Evolutionary conservation across 2,329 filamentous ascomycete genomes (phyloP).

Genomic region (Fusarium marasasianum): DNA sequence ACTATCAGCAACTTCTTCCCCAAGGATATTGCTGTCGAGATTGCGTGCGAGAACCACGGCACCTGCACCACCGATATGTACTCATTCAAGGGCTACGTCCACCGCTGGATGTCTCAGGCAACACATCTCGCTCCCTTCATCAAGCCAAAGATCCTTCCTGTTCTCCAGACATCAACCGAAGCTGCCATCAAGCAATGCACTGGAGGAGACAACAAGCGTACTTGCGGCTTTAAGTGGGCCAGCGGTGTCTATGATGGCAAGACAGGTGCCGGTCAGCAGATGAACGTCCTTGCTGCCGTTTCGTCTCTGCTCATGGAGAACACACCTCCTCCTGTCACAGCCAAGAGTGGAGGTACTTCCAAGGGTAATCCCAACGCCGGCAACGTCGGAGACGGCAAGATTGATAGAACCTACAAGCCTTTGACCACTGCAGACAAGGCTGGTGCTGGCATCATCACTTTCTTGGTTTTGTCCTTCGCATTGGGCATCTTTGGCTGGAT

Average conservation of each 20-base stretch:
- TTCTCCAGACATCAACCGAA: constrained; percentile 60
- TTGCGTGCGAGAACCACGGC: constrained; percentile 64
- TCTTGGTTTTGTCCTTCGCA: constrained; percentile 53
- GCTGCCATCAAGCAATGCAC: constrained; percentile 66
- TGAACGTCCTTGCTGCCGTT: constrained; percentile 66
- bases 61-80: constrained; percentile 72
- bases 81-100: constrained; percentile 70
- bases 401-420: constrained; percentile 45
- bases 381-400: constrained; percentile 49
- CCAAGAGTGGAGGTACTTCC: constrained; percentile 61
- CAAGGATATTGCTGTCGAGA: constrained; percentile 66
- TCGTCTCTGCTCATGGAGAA: constrained; percentile 59
- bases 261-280: constrained; percentile 67
- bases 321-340: constrained; percentile 55
- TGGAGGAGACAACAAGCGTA: constrained; percentile 57
- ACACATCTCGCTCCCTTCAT: constrained; percentile 65
- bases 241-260: constrained; percentile 61
- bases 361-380: constrained; percentile 56
- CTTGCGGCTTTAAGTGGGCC: constrained; percentile 67
- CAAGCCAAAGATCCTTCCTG: constrained; percentile 58
- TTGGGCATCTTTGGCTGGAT: constrained; percentile 59
- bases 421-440: constrained; percentile 57
- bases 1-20: constrained; percentile 62
- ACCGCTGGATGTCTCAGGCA: constrained; percentile 64
- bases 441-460: constrained; percentile 59